phyloP scores from a whole-genome alignment of 139 green algal species.

The Pseudopediastrum boryanum region DNA sequence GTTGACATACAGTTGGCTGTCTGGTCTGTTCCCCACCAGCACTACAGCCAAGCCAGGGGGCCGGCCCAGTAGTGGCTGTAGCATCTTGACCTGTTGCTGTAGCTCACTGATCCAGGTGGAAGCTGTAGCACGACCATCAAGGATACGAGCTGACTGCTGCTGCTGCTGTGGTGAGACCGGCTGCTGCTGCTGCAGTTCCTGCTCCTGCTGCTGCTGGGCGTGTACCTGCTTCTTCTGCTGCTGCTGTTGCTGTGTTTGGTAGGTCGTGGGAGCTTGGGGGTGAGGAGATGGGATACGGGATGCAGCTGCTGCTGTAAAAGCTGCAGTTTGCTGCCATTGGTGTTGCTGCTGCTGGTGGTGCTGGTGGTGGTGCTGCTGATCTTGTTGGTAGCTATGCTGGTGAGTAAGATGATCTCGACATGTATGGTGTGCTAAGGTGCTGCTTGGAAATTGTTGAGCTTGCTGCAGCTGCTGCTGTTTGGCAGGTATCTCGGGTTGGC shows the following conservation, averaged over 20 bases:
- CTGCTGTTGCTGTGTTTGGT: not conserved
- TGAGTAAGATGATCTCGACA: too few species aligned
- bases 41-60: constrained; percentile 72
- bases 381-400: too few species aligned
- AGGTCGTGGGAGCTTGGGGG: not conserved
- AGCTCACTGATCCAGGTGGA: constrained; percentile 24
- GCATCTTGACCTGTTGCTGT: not conserved
- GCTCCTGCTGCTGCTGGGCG: not conserved
- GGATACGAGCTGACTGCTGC: not conserved
- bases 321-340: too few species aligned
- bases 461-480: too few species aligned
- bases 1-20: constrained; percentile 92
- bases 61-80: constrained; percentile 5
- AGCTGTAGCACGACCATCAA: constrained; percentile 30
- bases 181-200: not conserved
- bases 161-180: not conserved
- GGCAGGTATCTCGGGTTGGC: too few species aligned
- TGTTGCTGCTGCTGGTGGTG: too few species aligned
- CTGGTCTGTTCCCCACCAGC: constrained; percentile 87
- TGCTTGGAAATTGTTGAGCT: too few species aligned
- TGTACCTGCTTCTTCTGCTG: not conserved
- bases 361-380: too few species aligned
- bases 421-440: too few species aligned
- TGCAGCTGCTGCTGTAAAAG: too few species aligned
- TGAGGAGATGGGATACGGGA: too few species aligned